Percentiles rank a stretch among this genome's conserved stretches.
Conservation (phyloP, 768 basidiomycete species). For the Kwoniella dendrophila region DNA sequence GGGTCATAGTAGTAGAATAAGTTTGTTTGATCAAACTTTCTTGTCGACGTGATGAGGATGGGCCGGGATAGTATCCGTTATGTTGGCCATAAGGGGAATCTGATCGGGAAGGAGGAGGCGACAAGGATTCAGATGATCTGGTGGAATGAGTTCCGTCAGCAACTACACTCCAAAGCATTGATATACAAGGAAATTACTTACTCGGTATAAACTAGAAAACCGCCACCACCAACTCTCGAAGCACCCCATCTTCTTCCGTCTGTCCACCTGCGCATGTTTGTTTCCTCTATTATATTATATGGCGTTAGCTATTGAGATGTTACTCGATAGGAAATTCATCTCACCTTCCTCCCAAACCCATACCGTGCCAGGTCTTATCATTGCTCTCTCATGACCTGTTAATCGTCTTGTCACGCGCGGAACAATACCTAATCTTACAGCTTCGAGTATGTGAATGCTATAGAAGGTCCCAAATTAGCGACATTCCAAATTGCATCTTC, state of each 20-base stretch:
- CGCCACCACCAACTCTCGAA: slow-evolving; percentile 48
- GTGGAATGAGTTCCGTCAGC: slow-evolving; percentile 3
- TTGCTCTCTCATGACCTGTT: slow-evolving; percentile 47
- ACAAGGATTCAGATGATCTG: slow-evolving; percentile 26
- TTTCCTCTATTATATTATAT: slow-evolving; percentile 38
- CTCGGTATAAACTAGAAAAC: slow-evolving; percentile 51
- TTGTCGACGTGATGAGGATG: slow-evolving; percentile 12
- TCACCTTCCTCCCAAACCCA: slow-evolving; percentile 55
- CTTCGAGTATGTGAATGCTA: slow-evolving; percentile 52
- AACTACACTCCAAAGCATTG: not conserved
- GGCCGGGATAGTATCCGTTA: slow-evolving; percentile 15
- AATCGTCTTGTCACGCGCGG: slow-evolving; percentile 52
- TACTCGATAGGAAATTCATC: not conserved
- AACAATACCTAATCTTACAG: slow-evolving; percentile 46
- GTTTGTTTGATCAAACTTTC: slow-evolving; percentile 54
- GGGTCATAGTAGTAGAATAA: slow-evolving; percentile 48
- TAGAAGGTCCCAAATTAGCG: not conserved
- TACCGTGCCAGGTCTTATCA: slow-evolving; percentile 49
- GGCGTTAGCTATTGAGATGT: slow-evolving; percentile 11
- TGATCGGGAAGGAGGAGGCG: slow-evolving; percentile 26
- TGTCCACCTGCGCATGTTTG: slow-evolving; percentile 52
- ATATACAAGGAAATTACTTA: slow-evolving; percentile 18
- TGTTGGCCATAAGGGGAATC: slow-evolving; percentile 20
- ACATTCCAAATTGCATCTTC: not conserved
- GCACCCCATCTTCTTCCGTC: slow-evolving; percentile 52